Base-by-base conservation (phyloP, 306 rosid species). In the Pyrus pyrifolia region DNA sequence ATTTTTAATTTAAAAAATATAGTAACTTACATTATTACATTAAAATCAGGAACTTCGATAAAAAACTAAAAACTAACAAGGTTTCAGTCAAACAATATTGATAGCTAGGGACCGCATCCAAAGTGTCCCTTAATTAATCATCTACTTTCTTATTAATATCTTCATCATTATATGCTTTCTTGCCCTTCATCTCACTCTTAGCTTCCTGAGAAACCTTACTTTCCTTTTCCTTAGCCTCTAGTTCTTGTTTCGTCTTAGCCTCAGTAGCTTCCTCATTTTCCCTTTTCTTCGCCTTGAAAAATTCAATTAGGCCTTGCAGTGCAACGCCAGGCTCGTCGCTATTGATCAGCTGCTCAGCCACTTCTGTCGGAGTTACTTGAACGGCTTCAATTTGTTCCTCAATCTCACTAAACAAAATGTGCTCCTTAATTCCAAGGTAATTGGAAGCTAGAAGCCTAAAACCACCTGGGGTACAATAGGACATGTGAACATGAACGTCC, bases 401-500 rank as follows among this genome's bases (percentile, higher is more conserved):
- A 14, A 87, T 75, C 59, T 78, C 83, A 3, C 15, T 19, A 22
- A 84, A 87, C 13, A 80, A 19, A 0, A 23, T 1, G 38, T 87
- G 85, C 4, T 87, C 71, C 30, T 74, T 66, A 45, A 87, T 71
- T 73, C 88, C 86, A 8, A 84, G 79, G 75, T 80, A 87, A 61
- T 67, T 87, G 2, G 81, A 38, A 4, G 80, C 86, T 8, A 87
- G 76, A 12, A 74, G 49, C 35, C 71, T 57, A 30, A 84, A 84
- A 0, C 81, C 88, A 40, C 70, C 25, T 11, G 88, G 88, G n/a
- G 78, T 84, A 83, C 90, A 87, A 64, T 80, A 84, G 30, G 90
- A 84, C 90, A 87, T 73, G 74, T 80, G 88, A 69, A 84, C 68
- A 44, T 84, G 88, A 52, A 87, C 90, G 21, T 84, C 90, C 90